Percentiles rank a stretch among this genome's conserved stretches.
phyloP scores from a whole-genome alignment of 306 rosid species.

The Nissolia schottii region DNA sequence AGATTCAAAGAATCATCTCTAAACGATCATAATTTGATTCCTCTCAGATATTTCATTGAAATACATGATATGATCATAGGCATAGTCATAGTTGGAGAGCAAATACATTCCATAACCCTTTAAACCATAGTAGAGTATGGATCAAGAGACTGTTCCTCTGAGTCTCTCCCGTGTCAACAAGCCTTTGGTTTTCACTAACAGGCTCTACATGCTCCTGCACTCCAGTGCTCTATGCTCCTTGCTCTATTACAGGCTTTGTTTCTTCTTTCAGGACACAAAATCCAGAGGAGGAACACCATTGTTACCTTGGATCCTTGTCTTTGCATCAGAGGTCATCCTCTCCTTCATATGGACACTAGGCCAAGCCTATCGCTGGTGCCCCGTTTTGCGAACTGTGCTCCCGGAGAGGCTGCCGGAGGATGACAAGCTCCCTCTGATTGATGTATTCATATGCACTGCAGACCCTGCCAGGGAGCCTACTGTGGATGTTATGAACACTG shows the following conservation, averaged over 20 bases:
- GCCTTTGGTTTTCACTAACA: constrained; percentile 35
- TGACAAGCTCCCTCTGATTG: constrained; percentile 48
- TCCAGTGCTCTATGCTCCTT: constrained; percentile 45
- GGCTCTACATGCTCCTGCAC: constrained; percentile 47
- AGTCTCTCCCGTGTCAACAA: constrained; percentile 42
- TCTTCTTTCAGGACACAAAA: constrained; percentile 32
- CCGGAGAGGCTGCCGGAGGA: constrained; percentile 54
- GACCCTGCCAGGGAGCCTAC: constrained; percentile 71
- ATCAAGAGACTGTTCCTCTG: constrained; percentile 36
- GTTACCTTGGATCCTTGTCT: constrained; percentile 50
- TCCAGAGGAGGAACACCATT: constrained; percentile 12
- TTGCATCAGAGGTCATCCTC: constrained; percentile 53
- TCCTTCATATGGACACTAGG: constrained; percentile 57
- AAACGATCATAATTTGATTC: too few species aligned
- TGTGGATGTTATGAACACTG: constrained; percentile 63
- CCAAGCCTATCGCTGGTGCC: constrained; percentile 56
- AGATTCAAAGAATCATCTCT: too few species aligned
- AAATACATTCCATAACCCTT: not conserved
- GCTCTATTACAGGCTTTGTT: constrained; percentile 44
- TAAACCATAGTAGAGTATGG: not conserved
- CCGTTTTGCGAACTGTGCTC: constrained; percentile 46
- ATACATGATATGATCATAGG: too few species aligned
- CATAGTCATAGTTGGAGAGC: not conserved
- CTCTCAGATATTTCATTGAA: too few species aligned
- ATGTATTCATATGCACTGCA: constrained; percentile 69